Evolutionary conservation across 2,329 filamentous ascomycete genomes (phyloP), one percentile per base, ranked within the genome.

Genomic region (Alternaria burnsii): DNA sequence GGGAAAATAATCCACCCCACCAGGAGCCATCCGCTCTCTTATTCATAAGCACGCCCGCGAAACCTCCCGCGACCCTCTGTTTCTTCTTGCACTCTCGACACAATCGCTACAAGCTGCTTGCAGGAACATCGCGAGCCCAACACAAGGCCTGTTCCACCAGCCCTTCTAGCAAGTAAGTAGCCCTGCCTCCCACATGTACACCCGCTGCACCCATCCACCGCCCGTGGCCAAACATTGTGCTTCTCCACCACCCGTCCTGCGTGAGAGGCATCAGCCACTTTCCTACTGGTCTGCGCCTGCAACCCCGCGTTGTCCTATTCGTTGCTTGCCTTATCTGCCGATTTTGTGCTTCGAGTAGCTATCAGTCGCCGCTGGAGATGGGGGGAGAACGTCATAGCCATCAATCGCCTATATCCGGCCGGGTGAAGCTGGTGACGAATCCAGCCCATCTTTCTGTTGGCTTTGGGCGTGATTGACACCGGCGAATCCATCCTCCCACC

Each of bases 21-120:
- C 68, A 67, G 58, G 59, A 60, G 57, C 62, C 65, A 62, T 69
- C 67, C 58, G 58, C 64, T 61, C 65, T 66, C 69, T 69, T 66
- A 69, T 77, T 78, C 75, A 76, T 77, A 78, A 78, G 74, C 65
- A 61, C 67, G 68, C 65, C 67, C 66, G 55, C 68, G 65, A 55
- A 67, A 62, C 68, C 59, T 55, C 58, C 65, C 63, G 69, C 67
- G 66, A 32, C 62, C 53, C 52, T 58, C 55, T 57, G 55, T 30
- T 47, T 62, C 63, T 55, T 63, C 59, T 40, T 51, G 41, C 12
- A 56, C 52, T 32, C 62, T 58, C 62, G 61, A 66, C 52, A 62
- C 44, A 63, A 66, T 67, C 59, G 63, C 69, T 68, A 62, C 59
- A 67, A 70, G 69, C 70, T 71, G 72, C 72, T 71, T 71, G 69